Conservation (phyloP, 2,329 filamentous ascomycete genomes). For the Nigrospora oryzae region DNA sequence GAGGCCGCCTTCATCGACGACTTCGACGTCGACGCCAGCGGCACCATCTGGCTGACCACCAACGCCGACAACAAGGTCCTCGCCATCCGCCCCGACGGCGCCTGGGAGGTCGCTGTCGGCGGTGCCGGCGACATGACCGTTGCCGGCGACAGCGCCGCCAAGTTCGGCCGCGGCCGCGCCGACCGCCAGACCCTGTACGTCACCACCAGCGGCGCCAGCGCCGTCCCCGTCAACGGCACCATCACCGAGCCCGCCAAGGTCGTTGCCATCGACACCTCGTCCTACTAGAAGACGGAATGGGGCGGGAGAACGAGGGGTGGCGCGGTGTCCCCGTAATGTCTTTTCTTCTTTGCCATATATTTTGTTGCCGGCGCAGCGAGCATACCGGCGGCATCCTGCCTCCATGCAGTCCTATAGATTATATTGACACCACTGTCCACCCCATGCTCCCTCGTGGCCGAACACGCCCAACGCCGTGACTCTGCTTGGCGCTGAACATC, state of each 20-base stretch:
- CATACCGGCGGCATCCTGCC: too few relatives aligned
- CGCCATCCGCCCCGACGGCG: conserved; percentile 5
- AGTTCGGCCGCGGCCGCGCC: conserved; percentile 9
- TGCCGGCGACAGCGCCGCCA: conserved; percentile 10
- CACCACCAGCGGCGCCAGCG: conserved; percentile 11
- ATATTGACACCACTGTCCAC: too few relatives aligned
- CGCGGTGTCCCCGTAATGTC: too few relatives aligned
- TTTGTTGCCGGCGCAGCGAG: too few relatives aligned
- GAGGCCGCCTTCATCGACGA: conserved; percentile 14
- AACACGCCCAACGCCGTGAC: too few relatives aligned
- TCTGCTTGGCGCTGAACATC: too few relatives aligned
- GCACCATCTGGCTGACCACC: conserved; percentile 10
- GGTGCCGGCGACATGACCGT: conserved; percentile 6
- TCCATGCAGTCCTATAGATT: too few relatives aligned
- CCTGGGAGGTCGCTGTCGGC: conserved; percentile 9
- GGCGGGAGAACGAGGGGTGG: too few relatives aligned
- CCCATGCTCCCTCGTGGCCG: too few relatives aligned
- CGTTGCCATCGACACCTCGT: conserved; percentile 14
- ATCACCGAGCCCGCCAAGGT: conserved; percentile 15
- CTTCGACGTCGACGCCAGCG: conserved; percentile 11
- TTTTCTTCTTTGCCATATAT: too few relatives aligned
- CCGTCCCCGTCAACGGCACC: conserved; percentile 11
- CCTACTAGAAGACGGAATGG: not conserved
- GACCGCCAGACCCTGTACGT: conserved; percentile 14
- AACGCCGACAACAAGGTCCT: conserved; percentile 11